Base-by-base conservation (phyloP, 805 yeast genomes). In the Danielia oregonensis region DNA sequence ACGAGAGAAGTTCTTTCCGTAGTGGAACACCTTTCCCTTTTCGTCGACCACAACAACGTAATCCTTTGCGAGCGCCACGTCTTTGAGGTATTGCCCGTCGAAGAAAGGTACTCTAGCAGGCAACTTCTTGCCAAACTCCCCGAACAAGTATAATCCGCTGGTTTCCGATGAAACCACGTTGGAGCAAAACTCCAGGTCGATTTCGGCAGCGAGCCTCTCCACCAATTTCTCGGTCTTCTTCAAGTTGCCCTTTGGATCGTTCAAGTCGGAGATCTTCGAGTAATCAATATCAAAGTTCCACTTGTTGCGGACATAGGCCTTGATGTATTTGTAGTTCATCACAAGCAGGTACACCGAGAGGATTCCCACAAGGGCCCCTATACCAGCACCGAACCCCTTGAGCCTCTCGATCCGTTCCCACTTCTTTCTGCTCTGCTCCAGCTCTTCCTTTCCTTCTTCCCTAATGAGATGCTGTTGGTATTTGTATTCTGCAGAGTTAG, bases 11-110 rank as follows among this genome's bases (percentile, higher is more conserved):
- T 70, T 73, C 18, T 56, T 49, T n/a, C 79, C 78, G 85, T 89
- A 86, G 52, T 82, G 84, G 36, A 77, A 78, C 21, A 87, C 67
- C 49, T 82, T 74, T 13, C 97, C 97, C 11, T 72, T 73, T 1
- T 69, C 68, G 40, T 79, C 75, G 12, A 86, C 74, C 0, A 87
- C 87, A 18, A 74, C 79, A 6, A 76, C 62, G 10, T 59, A 57
- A 35, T 53, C 59, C 4, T 67, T 68, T 16, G 70, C 64, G 2
- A 86, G 51, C 14, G 68, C 63, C 4, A 89, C 76, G 49, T 78
- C 82, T 30, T 71, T 66, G 19, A 86, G 57, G 11, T 65, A 48
- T 60, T 70, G 70, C 25, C 73, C 72, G 51, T 87, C 86, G 48
- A 91, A 87, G 44, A 68, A 72, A 1, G 68, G 61, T 5, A 83